Base-by-base conservation (phyloP, 371 early-diverging fungal genomes). In the Mortierella polycephala region DNA sequence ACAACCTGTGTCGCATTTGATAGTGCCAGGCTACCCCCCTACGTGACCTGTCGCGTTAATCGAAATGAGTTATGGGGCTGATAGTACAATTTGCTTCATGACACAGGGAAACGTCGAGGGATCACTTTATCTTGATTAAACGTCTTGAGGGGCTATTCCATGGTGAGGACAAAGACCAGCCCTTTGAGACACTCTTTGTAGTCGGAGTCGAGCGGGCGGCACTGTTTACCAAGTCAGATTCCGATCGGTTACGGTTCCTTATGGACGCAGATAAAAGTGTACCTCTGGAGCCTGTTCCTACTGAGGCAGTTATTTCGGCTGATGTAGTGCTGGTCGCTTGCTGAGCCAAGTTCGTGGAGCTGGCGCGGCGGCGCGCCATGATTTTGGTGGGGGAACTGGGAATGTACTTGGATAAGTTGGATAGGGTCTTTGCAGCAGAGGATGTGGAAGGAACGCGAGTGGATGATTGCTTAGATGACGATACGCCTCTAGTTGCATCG, bases 321-420 rank as follows among this genome's bases (percentile, higher is more conserved):
- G 51, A 53, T 0, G 57, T 53, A 0, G 57, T 50, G 7, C 52
- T 57, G 30, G 58, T 56, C 47, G 45, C 49, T 6, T 66, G 57
- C 20, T 67, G 63, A 16, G 64, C 18, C 61, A 42, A 52, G 5
- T 45, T 55, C 0, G 41, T 12, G 14, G 69, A 74, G 4, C n/a
- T 69, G 5, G 69, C 61, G 7, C 75, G 65, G 14, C 71, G 71
- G 8, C 71, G 70, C 67, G 60, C 52, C 60, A 63, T 65, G 10
- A 71, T 64, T 30, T 44, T 64, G 37, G 62, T 14, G 11, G 76
- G 55, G 13, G 70, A 46, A 6, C 57, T 44, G 16, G 67, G 66
- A 5, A 76, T 76, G 46, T 50, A 67, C 61, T 64, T 71, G 16
- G 76, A 71, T 16, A 76, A 49, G 39, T 64, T 66, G 0, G 76